A percentile compares a stretch with the other conserved stretches of the same genome.
phyloP scores from a whole-genome alignment of 73 alveolate genomes.

The Paramecium sonneborni region DNA sequence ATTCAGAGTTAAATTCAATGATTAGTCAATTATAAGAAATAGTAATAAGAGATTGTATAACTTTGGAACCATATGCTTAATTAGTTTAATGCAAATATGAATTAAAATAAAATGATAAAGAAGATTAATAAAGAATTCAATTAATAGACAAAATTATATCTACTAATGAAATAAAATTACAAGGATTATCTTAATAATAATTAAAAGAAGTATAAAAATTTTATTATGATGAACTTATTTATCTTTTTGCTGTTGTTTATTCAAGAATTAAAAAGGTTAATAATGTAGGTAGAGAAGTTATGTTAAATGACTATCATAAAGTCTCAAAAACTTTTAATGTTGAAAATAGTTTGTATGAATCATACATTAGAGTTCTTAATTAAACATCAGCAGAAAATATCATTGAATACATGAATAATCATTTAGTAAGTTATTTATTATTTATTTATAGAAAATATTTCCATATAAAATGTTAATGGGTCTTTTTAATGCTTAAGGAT shows the following conservation, averaged over 20 bases:
- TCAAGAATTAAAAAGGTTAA: slow-evolving; percentile 5
- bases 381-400: neutral
- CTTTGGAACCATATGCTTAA: neutral
- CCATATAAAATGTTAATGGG: slow-evolving; percentile 5
- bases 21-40: neutral
- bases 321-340: neutral
- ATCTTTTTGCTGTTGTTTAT: neutral
- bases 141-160: slow-evolving; percentile 21
- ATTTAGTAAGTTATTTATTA: neutral
- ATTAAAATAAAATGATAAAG: slow-evolving; percentile 12
- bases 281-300: slow-evolving; percentile 2
- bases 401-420: neutral
- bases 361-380: neutral
- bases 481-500: slow-evolving; percentile 31
- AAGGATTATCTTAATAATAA: neutral
- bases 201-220: neutral
- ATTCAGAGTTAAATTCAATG: neutral
- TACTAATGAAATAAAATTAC: neutral
- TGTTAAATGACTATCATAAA: slow-evolving; percentile 4
- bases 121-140: neutral
- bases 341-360: slow-evolving; percentile 33
- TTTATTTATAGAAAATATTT: neutral
- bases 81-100: slow-evolving; percentile 17
- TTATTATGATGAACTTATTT: neutral
- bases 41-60: neutral